Conservation (phyloP, 1,284 basidiomycete genomes). For the Serendipita sp. region DNA sequence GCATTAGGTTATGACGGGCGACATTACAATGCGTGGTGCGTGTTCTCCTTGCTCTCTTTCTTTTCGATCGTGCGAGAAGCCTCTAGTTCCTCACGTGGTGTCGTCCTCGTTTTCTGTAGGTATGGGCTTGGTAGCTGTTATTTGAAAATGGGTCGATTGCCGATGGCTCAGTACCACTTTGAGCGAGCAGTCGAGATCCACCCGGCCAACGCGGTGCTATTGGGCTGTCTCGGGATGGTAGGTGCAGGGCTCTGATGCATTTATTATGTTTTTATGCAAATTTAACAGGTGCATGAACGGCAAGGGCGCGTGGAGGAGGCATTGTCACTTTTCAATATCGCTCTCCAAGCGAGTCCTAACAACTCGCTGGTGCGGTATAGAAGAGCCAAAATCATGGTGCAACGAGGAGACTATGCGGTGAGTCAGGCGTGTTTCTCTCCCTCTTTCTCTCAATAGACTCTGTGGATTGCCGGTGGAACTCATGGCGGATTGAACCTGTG, state of each 20-base stretch:
- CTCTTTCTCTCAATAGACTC: background rate
- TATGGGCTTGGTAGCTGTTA: conserved; percentile 95
- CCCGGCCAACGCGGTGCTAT: conserved; percentile 75
- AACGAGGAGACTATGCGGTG: conserved; percentile 67
- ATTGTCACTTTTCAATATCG: conserved; percentile 63
- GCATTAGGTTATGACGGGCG: conserved; percentile 76
- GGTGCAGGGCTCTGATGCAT: conserved; percentile 15
- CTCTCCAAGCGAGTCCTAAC: conserved; percentile 59
- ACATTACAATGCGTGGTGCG: conserved; percentile 91
- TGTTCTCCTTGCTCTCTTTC: conserved; percentile 16
- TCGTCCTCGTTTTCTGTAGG: conserved; percentile 32
- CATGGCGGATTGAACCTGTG: conserved; percentile 6
- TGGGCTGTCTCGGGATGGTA: conserved; percentile 85
- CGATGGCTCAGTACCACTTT: conserved; percentile 88
- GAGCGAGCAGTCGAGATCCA: conserved; percentile 80
- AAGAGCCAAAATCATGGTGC: conserved; percentile 71
- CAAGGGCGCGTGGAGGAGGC: conserved; percentile 60
- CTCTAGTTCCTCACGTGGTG: conserved; percentile 6
- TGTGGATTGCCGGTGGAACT: background rate
- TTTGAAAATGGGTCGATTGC: conserved; percentile 77
- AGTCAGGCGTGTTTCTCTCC: conserved; percentile 22
- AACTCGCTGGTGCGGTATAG: conserved; percentile 85
- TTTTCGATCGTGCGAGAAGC: conserved; percentile 4
- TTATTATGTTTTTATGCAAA: conserved; percentile 16
- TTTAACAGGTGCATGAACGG: conserved; percentile 63